These are phyloP conservation scores for Spergularia bocconei DNA, from an alignment of 148 eudicot genomes.

Conservation along the genomic window DNA sequence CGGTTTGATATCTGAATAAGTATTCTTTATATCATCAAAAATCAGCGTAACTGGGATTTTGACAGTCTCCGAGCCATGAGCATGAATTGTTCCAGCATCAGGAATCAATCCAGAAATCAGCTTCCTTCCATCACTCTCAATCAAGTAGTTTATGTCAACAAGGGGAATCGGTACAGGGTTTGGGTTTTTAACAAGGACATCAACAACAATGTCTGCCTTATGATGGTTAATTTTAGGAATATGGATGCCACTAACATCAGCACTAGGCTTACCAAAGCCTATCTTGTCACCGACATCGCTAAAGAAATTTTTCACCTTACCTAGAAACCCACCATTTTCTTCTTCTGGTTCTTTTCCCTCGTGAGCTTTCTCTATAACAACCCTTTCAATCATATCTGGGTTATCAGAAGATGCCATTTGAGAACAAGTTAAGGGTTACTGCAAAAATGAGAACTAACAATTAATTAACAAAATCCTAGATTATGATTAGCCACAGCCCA, in stretches of 20 bases:
- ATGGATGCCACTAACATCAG: conserved; percentile 73
- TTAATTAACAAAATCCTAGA: neutral
- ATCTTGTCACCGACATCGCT: conserved; percentile 91
- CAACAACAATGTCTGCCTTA: conserved; percentile 77
- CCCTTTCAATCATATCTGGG: conserved; percentile 62
- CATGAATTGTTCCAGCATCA: conserved; percentile 89
- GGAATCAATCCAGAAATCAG: conserved; percentile 90
- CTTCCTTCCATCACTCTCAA: conserved; percentile 92
- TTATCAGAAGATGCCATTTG: conserved; percentile 78
- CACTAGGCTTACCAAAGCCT: conserved; percentile 91
- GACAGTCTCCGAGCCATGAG: conserved; percentile 93
- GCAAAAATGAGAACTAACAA: conserved; percentile 4
- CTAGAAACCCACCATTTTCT: conserved; percentile 65
- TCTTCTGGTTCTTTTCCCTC: conserved; percentile 48
- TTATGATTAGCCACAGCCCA: too few relatives aligned
- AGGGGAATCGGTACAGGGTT: conserved; percentile 94
- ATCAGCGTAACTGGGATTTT: conserved; percentile 73
- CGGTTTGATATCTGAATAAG: conserved; percentile 70
- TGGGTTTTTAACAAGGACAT: conserved; percentile 86
- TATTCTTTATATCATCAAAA: conserved; percentile 78
- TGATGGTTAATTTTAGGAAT: conserved; percentile 66
- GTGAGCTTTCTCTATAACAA: conserved; percentile 37
- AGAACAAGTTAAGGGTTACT: conserved; percentile 4
- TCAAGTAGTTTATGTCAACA: conserved; percentile 77
- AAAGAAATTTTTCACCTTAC: conserved; percentile 71